phyloP scores from a whole-genome alignment of 164 flowering plant species.

The Annona squamosa region DNA sequence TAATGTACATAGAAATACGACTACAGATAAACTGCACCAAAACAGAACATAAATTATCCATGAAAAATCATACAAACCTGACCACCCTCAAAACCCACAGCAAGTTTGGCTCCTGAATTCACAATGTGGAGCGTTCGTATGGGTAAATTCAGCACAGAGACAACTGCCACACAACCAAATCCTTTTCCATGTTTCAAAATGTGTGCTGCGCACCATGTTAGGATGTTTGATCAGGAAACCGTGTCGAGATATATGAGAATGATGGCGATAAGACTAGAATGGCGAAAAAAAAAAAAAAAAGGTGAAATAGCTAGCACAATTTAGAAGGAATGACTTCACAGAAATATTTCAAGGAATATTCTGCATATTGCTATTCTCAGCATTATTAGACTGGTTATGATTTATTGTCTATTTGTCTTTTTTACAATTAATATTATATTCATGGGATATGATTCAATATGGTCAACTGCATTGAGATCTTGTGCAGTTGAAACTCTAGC shows the following conservation, averaged over 20 bases:
- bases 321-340: background rate
- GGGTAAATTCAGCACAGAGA: conserved; percentile 55
- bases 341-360: too few relatives aligned
- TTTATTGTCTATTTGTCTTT: too few relatives aligned
- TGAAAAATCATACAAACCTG: conserved; percentile 40
- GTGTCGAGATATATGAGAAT: conserved; percentile 1
- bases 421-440: too few relatives aligned
- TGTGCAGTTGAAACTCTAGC: too few relatives aligned
- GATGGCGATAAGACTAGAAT: background rate
- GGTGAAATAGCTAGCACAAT: background rate
- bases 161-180: conserved; percentile 41
- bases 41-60: conserved; percentile 1
- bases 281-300: background rate
- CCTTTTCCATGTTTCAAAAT: conserved; percentile 31
- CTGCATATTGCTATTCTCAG: too few relatives aligned
- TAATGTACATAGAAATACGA: background rate
- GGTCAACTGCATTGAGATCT: too few relatives aligned
- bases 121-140: conserved; percentile 39
- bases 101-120: conserved; percentile 54
- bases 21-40: background rate
- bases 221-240: background rate
- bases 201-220: conserved; percentile 29
- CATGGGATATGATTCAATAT: too few relatives aligned
- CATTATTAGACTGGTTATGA: too few relatives aligned
- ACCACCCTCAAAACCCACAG: conserved; percentile 70